Evolutionary conservation across 1,139 yeast genomes (phyloP), one percentile per base, ranked within the genome.

Genomic region (Magnusiomyces sp.): DNA sequence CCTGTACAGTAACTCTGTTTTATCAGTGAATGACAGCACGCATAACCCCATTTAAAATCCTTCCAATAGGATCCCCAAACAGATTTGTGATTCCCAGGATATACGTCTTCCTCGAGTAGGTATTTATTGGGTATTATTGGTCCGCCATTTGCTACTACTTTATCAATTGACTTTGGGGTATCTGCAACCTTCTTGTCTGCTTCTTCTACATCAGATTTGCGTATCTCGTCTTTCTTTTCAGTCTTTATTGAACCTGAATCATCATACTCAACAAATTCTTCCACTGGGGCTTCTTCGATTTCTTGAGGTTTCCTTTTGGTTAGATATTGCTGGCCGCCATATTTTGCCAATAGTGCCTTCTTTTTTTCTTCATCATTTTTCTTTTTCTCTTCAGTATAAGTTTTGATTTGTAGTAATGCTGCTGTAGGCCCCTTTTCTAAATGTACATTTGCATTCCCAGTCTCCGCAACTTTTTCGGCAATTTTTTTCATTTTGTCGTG

Each of bases 361-460:
- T 67, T 62, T 47, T 64, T 65, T 32, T 63, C 61, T 41, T 66
- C 67, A 43, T 69, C 63, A 20, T 64, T 61, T 45, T 69, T 65
- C 50, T 71, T 60, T 48, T 73, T 67, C 43, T 69, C 62, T 57
- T 76, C 62, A 50, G 72, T 72, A 52, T 71, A 66, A 48, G 70
- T 71, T 23, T 43, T 16, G 11, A 43, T 17, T 14, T 33, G 5
- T 41, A 78, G 53, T 70, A 73, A 68, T 59, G 77, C 72, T 42
- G 75, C 74, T 0, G 87, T 80, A 4, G 87, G 87, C 49, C 78
- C 76, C 2, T 81, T 81, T 55, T 79, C 83, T 39, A 77, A 60
- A 55, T 74, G 72, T 29, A 70, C 61, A 19, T 69, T 65, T 49
- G 71, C 64, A n/a, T n/a, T n/a, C 56, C 77, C 75, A 4, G 71